Evolutionary conservation across 2,329 filamentous ascomycete genomes (phyloP).

Genomic region (Colletotrichum sp.): DNA sequence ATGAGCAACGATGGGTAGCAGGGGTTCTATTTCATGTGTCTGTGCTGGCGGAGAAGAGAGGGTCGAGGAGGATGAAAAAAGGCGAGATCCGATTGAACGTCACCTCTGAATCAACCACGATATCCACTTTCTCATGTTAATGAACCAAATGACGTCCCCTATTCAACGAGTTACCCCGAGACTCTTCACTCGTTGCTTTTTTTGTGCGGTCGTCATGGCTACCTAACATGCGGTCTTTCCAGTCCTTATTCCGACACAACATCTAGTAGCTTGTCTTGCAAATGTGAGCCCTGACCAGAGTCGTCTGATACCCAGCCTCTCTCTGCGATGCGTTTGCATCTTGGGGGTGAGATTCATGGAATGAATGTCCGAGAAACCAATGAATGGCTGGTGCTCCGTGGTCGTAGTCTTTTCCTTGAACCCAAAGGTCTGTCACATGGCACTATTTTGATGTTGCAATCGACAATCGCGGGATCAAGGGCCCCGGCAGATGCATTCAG

Average conservation of each 20-base stretch:
- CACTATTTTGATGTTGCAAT: background rate
- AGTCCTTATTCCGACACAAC: background rate
- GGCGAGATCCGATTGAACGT: background rate
- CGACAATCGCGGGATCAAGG: constrained; percentile 8
- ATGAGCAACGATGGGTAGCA: background rate
- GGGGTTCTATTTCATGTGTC: background rate
- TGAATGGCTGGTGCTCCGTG: background rate
- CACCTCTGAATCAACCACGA: background rate
- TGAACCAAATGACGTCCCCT: constrained; percentile 1
- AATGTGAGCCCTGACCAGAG: background rate
- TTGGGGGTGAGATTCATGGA: background rate
- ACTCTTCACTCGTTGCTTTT: background rate
- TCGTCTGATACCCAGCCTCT: background rate
- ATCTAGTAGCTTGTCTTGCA: background rate
- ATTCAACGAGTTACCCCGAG: background rate
- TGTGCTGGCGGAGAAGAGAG: background rate
- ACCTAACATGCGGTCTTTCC: background rate
- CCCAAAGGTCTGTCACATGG: constrained; percentile 1
- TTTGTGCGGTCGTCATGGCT: background rate
- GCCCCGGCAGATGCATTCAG: constrained; percentile 3
- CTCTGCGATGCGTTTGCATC: background rate
- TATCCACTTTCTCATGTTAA: constrained; percentile 7
- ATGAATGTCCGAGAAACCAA: background rate
- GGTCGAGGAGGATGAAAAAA: background rate
- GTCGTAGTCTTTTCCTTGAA: background rate